These are phyloP conservation scores for Phalaenopsis hybrid DNA, from an alignment of 116 monocot genomes.

Conservation along the genomic window DNA sequence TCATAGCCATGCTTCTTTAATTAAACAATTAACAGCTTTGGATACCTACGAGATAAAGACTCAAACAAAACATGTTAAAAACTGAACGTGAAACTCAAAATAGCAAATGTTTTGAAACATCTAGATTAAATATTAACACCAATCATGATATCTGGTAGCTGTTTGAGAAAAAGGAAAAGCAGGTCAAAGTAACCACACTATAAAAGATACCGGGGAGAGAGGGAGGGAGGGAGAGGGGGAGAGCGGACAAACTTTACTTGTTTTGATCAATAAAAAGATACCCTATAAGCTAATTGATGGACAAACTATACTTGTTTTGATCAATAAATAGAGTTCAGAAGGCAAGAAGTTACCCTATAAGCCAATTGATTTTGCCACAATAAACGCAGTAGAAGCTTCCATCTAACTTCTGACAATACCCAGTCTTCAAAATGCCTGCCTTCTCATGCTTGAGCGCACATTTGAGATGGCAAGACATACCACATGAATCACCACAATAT, in stretches of 20 bases:
- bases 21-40: neutral
- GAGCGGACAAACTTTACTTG: neutral
- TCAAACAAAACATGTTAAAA: too few species aligned
- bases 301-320: neutral
- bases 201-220: neutral
- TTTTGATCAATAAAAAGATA: slow-evolving; percentile 14
- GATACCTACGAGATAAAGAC: too few species aligned
- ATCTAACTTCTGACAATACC: slow-evolving; percentile 34
- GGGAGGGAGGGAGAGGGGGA: neutral
- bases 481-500: slow-evolving; percentile 35
- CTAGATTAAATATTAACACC: neutral
- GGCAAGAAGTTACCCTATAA: slow-evolving; percentile 47
- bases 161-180: neutral
- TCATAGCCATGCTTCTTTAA: neutral
- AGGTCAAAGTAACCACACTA: too few species aligned
- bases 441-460: slow-evolving; percentile 50
- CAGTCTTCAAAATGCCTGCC: slow-evolving; percentile 35
- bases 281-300: slow-evolving; percentile 61
- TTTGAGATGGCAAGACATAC: slow-evolving; percentile 44
- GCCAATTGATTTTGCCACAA: slow-evolving; percentile 74
- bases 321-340: slow-evolving; percentile 1
- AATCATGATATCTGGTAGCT: neutral
- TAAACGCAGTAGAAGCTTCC: slow-evolving; percentile 60
- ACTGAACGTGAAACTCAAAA: too few species aligned
- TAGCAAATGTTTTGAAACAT: neutral